A percentile compares a stretch with the other conserved stretches of the same genome.
These are phyloP conservation scores for Schizosaccharomyces japonicus DNA, from an alignment of 805 yeast species.

Conservation along the genomic window DNA sequence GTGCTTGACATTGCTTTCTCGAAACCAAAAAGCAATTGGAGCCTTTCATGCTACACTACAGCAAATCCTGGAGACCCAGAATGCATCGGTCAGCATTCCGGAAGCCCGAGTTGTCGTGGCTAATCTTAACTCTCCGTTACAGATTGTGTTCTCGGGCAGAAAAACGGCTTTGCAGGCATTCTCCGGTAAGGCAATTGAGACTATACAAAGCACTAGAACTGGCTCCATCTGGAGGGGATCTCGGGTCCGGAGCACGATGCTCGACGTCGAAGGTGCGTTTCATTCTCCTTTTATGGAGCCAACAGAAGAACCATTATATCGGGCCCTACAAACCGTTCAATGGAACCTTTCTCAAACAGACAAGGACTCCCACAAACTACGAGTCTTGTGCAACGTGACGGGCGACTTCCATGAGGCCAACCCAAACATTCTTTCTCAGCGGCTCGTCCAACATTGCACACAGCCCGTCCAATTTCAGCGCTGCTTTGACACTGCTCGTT, in stretches of 20 bases:
- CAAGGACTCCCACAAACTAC: not conserved
- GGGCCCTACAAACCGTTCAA: not conserved
- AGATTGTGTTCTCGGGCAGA: not conserved
- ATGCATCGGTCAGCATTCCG: no score
- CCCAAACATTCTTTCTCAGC: not conserved
- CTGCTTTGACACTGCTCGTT: no score
- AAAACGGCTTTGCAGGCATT: not conserved
- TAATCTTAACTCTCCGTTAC: not conserved
- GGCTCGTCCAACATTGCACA: not conserved
- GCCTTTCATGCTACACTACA: no score
- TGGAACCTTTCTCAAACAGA: not conserved
- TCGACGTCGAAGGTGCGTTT: slow-evolving; percentile 1
- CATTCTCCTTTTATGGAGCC: not conserved
- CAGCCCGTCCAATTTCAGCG: not conserved
- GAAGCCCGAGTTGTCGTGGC: not conserved
- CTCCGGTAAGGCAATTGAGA: no score
- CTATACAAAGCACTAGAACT: no score
- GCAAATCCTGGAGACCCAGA: no score
- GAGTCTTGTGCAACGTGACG: not conserved
- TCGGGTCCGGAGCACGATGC: not conserved
- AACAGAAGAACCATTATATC: not conserved
- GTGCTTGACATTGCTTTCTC: no score
- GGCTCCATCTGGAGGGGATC: no score
- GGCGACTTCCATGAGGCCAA: not conserved
- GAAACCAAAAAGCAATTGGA: no score